phyloP scores from a whole-genome alignment of 2,329 filamentous ascomycete genomes.

The Scedosporium apiospermum region DNA sequence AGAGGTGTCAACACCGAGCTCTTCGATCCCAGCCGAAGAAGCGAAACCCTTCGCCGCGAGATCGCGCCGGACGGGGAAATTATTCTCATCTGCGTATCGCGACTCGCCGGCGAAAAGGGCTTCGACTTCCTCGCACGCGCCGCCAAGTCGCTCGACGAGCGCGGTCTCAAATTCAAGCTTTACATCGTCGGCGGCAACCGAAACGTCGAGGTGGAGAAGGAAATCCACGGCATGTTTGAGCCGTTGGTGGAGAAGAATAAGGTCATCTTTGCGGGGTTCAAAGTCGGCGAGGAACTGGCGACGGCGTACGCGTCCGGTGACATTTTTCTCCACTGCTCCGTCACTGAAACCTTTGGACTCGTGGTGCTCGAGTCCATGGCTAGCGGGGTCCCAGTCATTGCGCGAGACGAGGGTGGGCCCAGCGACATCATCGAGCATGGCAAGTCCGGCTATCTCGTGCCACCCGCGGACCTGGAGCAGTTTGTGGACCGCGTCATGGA shows the following conservation, averaged over 20 bases:
- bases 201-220: constrained; percentile 51
- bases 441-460: constrained; percentile 50
- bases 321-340: constrained; percentile 61
- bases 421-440: constrained; percentile 55
- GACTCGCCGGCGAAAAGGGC: constrained; percentile 61
- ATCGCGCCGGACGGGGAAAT: constrained; percentile 54
- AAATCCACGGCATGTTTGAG: constrained; percentile 51
- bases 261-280: constrained; percentile 59
- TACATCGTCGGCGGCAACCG: constrained; percentile 60
- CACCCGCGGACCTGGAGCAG: constrained; percentile 45
- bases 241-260: constrained; percentile 35
- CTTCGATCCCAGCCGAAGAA: constrained; percentile 47
- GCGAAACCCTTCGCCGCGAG: constrained; percentile 37
- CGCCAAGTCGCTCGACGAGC: constrained; percentile 41
- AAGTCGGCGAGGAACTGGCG: constrained; percentile 51
- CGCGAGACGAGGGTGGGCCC: constrained; percentile 59
- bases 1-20: constrained; percentile 55
- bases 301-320: constrained; percentile 58
- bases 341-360: constrained; percentile 63
- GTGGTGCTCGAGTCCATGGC: constrained; percentile 65
- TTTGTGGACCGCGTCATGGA: constrained; percentile 46
- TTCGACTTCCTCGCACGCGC: constrained; percentile 56
- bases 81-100: constrained; percentile 56
- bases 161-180: constrained; percentile 51
- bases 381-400: constrained; percentile 58